phyloP scores from a whole-genome alignment of 345 rosid genomes.

The Syzygium aromaticum region DNA sequence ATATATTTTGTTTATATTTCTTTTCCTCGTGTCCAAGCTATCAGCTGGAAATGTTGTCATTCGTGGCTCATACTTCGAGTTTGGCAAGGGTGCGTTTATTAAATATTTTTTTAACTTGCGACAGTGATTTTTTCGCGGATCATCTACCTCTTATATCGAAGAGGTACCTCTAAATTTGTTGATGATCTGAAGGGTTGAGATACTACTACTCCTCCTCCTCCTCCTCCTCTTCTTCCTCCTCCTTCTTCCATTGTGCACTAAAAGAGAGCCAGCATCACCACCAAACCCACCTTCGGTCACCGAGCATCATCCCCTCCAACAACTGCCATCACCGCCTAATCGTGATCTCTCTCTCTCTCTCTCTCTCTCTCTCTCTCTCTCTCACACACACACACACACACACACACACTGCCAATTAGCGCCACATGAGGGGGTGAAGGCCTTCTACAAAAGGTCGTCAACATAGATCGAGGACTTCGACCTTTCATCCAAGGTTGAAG shows the following conservation, averaged over 20 bases:
- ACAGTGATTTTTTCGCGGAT: neutral
- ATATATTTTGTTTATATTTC: neutral
- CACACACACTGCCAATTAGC: neutral
- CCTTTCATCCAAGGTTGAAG: neutral
- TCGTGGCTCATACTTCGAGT: neutral
- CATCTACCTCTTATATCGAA: neutral
- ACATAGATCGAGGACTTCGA: neutral
- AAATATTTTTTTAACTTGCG: neutral
- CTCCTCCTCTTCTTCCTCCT: neutral
- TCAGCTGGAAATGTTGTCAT: neutral
- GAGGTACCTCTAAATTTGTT: neutral
- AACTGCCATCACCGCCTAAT: too few species aligned
- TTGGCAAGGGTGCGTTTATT: neutral
- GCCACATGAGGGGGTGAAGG: neutral
- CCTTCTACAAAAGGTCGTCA: neutral
- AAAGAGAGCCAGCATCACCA: too few species aligned
- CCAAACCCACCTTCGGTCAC: neutral
- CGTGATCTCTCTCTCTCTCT: neutral
- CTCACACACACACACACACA: too few species aligned
- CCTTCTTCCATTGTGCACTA: neutral
- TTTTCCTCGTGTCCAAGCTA: neutral
- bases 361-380: neutral
- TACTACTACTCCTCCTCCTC: neutral
- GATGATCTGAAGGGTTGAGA: neutral
- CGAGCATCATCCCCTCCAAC: neutral